Evolutionary conservation across 2,329 filamentous ascomycete genomes (phyloP).

Genomic region (Phaeosphaeria sp.): DNA sequence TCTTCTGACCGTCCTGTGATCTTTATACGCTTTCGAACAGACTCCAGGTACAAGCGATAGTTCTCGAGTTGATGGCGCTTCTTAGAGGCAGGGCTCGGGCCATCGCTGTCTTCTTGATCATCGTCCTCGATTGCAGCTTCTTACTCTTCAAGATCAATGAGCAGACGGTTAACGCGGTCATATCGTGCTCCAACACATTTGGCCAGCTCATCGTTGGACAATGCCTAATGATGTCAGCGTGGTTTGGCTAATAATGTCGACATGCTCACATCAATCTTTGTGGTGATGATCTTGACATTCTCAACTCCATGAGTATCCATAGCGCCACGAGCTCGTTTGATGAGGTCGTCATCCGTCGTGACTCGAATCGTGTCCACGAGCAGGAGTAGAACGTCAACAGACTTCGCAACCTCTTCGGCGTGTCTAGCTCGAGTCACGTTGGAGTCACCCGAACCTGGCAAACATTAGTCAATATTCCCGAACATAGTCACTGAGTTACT

Average conservation of each 20-base stretch:
- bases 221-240: background rate
- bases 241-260: background rate
- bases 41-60: conserved; percentile 21
- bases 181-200: conserved; percentile 1
- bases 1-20: conserved; percentile 11
- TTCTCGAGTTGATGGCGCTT: background rate
- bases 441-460: conserved; percentile 29
- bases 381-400: conserved; percentile 27
- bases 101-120: background rate
- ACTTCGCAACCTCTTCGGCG: conserved; percentile 24
- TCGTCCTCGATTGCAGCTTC: conserved; percentile 1
- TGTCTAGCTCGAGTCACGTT: conserved; percentile 23
- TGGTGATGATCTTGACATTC: conserved; percentile 28
- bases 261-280: conserved; percentile 34
- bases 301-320: conserved; percentile 14
- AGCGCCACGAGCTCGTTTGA: conserved; percentile 18
- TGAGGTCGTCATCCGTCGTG: conserved; percentile 20
- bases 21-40: conserved; percentile 8
- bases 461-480: no score
- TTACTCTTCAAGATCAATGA: conserved; percentile 2
- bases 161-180: conserved; percentile 2
- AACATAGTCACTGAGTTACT: no score
- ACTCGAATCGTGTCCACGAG: conserved; percentile 28
- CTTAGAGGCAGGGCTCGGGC: background rate
- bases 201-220: conserved; percentile 8